Base-by-base conservation (phyloP, 305 asterid genomes). In the Fraxinus floribunda region DNA sequence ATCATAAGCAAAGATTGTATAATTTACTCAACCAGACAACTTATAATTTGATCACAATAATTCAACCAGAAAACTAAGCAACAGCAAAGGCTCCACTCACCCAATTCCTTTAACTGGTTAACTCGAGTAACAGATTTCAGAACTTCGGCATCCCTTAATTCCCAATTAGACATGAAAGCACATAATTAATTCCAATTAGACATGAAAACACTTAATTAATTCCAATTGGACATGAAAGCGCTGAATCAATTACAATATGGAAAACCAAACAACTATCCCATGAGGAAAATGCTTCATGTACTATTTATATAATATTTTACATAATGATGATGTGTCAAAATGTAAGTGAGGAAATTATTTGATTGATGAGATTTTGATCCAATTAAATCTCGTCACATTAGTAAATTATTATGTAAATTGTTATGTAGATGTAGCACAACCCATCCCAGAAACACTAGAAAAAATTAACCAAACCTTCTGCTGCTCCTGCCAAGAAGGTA, bases 91-190 rank as follows among this genome's bases (percentile, higher is more conserved):
- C 62, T 30, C 66, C 38, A 84, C 90, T 85, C 71, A 96, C 99
- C 95, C 88, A 96, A 89, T 84, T 96, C 98, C 91, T 92, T 94
- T 87, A 96, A 90, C 86, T 94, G 98, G 84, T 89, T 90, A 82
- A 94, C 98, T 83, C 98, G 94, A 81, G 95, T 89, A 44, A 94
- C 98, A 15, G 97, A 90, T 89, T 89, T 94, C 85, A 96, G 89
- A 62, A 85, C 86, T 68, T 94, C 94, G 36, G 93, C 98, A 87
- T 96, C 99, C 91, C 98, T 96, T 41, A 41, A 44, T 11, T 44
- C 52, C 2, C 10, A 44, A 44, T 44, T 10, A 39, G 16, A 11
- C 52, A 44, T 44, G 16, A 10, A 44, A 44, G 52, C 52, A 44
- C 52, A 10, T 2, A 44, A 18, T 18, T 60, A 60, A 60, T 60